phyloP scores from a whole-genome alignment of 805 yeast genomes.

The Candida bentonensis region DNA sequence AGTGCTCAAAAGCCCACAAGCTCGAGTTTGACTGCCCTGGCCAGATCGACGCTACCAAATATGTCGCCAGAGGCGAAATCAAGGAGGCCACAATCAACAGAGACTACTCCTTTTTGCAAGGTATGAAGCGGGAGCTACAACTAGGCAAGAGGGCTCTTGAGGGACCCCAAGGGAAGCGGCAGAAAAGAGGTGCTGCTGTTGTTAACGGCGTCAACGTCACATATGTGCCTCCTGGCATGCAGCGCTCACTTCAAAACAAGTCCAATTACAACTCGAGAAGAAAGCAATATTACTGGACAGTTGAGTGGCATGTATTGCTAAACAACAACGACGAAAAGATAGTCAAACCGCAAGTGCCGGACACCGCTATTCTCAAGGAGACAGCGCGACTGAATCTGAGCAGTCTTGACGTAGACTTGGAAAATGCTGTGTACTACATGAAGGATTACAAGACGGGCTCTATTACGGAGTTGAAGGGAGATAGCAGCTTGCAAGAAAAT shows the following conservation, averaged over 20 bases:
- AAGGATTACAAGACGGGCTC: background rate
- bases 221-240: background rate
- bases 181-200: background rate
- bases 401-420: background rate
- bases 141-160: background rate
- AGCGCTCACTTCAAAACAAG: background rate
- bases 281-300: background rate
- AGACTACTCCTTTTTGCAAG: background rate
- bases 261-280: background rate
- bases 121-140: background rate
- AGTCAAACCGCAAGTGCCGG: background rate
- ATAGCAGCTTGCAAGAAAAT: background rate
- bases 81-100: background rate
- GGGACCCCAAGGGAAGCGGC: background rate
- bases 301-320: background rate
- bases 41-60: background rate
- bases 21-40: background rate
- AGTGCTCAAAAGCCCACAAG: background rate
- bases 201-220: background rate
- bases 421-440: background rate
- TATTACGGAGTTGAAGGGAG: background rate
- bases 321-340: background rate
- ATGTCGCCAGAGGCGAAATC: background rate
- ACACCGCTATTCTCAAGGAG: background rate
- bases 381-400: background rate